phyloP scores from a whole-genome alignment of 2,329 filamentous ascomycete species.

The Fusarium nodosum region DNA sequence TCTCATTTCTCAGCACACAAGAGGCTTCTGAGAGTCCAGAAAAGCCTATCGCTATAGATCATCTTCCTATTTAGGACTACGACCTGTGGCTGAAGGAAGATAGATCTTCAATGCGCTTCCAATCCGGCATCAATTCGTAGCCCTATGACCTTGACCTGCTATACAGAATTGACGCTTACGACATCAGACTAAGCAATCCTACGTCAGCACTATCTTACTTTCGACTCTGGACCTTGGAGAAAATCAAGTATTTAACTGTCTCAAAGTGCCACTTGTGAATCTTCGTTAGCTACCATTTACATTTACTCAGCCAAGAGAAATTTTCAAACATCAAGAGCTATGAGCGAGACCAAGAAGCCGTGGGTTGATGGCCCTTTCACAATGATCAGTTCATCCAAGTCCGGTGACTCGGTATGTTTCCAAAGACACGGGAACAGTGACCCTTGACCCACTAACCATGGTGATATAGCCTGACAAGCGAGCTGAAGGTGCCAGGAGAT shows the following conservation, averaged over 20 bases:
- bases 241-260: background rate
- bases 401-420: constrained; percentile 44
- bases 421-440: fast-evolving
- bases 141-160: background rate
- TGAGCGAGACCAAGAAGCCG: constrained; percentile 35
- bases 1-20: no score
- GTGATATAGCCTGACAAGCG: constrained; percentile 34
- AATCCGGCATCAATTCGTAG: background rate
- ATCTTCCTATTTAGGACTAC: background rate
- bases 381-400: constrained; percentile 48
- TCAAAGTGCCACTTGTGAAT: background rate
- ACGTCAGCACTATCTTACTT: constrained; percentile 19
- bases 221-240: background rate
- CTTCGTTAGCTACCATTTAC: background rate
- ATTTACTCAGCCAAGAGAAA: background rate
- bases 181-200: background rate
- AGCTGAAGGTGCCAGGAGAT: constrained; percentile 37
- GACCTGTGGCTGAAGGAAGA: background rate
- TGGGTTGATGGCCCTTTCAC: constrained; percentile 55
- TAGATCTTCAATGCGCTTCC: background rate
- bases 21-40: background rate
- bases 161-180: background rate
- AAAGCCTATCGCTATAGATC: background rate
- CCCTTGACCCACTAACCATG: background rate
- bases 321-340: background rate